phyloP scores from a whole-genome alignment of 2,329 filamentous ascomycete species.

The Phaeosphaeria sp. region DNA sequence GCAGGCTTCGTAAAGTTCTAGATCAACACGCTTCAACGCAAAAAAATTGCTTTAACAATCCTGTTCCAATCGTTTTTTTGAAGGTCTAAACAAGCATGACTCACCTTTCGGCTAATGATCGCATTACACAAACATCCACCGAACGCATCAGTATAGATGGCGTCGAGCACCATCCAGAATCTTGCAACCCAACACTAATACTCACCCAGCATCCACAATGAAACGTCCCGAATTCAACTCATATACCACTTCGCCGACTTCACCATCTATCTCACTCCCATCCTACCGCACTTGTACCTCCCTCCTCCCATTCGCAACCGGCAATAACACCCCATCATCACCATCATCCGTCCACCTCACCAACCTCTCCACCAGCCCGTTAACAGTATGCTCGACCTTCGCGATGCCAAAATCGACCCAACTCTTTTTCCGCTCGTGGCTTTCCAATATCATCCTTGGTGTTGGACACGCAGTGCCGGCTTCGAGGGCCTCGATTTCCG shows the following conservation, averaged over 20 bases:
- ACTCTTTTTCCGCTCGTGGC: conserved; percentile 6
- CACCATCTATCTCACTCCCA: neutral
- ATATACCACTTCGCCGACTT: neutral
- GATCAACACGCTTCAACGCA: neutral
- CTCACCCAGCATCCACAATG: neutral
- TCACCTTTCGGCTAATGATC: too few relatives aligned
- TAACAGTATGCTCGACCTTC: conserved; percentile 30
- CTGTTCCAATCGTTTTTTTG: neutral
- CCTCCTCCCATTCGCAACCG: conserved; percentile 4
- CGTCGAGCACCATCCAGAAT: too few relatives aligned
- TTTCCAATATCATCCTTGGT: neutral
- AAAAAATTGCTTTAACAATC: neutral
- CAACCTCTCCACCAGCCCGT: conserved; percentile 15
- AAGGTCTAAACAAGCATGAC: neutral
- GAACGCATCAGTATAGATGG: too few relatives aligned
- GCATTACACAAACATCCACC: too few relatives aligned
- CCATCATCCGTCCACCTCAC: conserved; percentile 33
- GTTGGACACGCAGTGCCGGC: conserved; percentile 7
- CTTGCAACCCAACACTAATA: too few relatives aligned
- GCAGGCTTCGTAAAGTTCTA: neutral
- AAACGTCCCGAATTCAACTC: neutral
- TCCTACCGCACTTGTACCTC: neutral
- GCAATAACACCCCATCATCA: conserved; percentile 9
- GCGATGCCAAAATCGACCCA: conserved; percentile 26
- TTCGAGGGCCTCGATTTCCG: conserved; percentile 7